Evolutionary conservation across 2,329 filamentous ascomycete genomes (phyloP), one percentile per base, ranked within the genome.

Genomic region (Aureobasidium mangrovei): DNA sequence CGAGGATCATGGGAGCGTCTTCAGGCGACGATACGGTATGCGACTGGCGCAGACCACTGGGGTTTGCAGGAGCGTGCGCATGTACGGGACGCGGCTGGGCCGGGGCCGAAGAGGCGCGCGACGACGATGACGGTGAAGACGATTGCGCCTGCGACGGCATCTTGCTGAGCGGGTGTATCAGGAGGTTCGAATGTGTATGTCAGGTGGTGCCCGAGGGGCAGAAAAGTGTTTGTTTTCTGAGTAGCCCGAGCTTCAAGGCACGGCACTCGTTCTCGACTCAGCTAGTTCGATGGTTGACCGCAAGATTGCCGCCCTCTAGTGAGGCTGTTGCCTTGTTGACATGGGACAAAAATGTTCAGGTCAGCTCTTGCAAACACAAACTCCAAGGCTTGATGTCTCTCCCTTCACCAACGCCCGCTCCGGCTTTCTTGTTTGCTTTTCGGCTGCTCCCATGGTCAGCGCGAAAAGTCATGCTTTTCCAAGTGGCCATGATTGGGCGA

Each of bases 1-100:
- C 29, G 4, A 44, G 4, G 18, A 53, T 43, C 39, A 44, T 53
- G 1, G 48, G 36, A 36, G 48, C 33, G n/a, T 53, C 53, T 31
- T 58, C 51, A 4, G 54, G 53, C 43, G 53, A 54, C 8, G 42
- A 49, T 1, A 54, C 26, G n/a, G 44, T 56, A 40, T 56, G 54
- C 26, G 57, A 56, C 29, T 55, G 40, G 18, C 57, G 57, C 44
- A 58, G 46, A 7, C 57, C 52, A 31, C 49, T 55, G 4, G 57
- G 57, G 28, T 56, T 55, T 8, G 46, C 18, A 9, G 57, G 57
- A 10, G 43, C 51, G 31, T 58, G 57, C 5, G 42, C 51, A 35
- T 47, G 55, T 18, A 47, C 52, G 27, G 33, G 38, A 8, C 40
- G 57, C n/a, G 26, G 33, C 47, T 35, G 48, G 33, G 48, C 31